Base-by-base conservation (phyloP, 2,329 filamentous ascomycete species). In the Paecilomyces fulvus region DNA sequence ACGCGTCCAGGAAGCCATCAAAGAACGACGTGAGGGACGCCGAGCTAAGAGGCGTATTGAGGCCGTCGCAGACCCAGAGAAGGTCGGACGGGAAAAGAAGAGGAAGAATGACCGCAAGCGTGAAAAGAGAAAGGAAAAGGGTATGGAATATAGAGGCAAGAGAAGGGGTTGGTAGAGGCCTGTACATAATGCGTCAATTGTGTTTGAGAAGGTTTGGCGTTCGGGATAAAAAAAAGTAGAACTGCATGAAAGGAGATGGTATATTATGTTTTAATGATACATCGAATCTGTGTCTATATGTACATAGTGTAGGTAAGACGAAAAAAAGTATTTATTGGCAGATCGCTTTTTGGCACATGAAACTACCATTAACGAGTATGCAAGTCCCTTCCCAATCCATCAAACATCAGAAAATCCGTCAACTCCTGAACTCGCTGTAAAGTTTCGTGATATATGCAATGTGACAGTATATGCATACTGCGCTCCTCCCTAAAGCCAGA, bases 31-130 rank as follows among this genome's bases (percentile, higher is more conserved):
- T 62, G 84, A 90, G 68, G 83, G 85, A 65, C 79, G 95, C 61
- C 84, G 87, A 55, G 83, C 81, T 61, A 99, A 99, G 82, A 83
- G 94, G 66, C 89, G 90, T 74, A 89, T 97, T 61, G 92, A 95
- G 69, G 89, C 89, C 10, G 85, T 99, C 23, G 82, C 82, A 52
- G 83, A 88, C 67, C 94, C 94, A 1, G 92, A 94, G 75, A 87
- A 80, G 68, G 85, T 85, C 64, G 89, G 86, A 28, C 79, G 81
- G 67, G 85, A 88, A 64, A 96, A 96, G 84, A 85, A 83, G 70
- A 89, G 87, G 77, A 91, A 87, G 78, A 81, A 88, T 60, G 90
- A 94, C 69, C 85, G 86, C 77, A 94, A 94, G 79, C 91, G 86
- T 76, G 87, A 87, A 64, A 84, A 86, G 72, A 85, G 86, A 70